phyloP scores from a whole-genome alignment of 352 stramenopile genomes.

The Globisporangium parvum region DNA sequence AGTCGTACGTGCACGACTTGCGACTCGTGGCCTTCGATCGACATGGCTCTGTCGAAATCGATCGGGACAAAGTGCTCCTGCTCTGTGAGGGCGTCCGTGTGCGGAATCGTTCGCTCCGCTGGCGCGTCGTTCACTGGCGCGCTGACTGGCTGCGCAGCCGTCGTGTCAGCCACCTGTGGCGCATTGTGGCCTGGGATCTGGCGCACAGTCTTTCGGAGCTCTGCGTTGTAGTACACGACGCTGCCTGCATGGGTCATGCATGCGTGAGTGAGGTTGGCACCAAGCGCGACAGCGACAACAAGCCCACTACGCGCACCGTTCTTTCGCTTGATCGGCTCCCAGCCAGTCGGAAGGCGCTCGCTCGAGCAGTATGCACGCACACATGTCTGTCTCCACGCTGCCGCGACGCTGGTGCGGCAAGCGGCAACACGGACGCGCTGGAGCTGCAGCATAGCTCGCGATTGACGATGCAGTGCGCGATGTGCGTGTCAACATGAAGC shows the following conservation, averaged over 20 bases:
- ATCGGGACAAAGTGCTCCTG: slow-evolving; percentile 72
- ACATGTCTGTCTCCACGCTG: background rate
- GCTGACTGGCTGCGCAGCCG: background rate
- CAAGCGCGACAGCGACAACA: background rate
- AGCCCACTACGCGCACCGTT: slow-evolving; percentile 28
- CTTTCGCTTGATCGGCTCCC: slow-evolving; percentile 50
- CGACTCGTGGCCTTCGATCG: slow-evolving; percentile 78
- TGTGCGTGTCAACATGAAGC: too few species aligned
- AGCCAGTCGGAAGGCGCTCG: slow-evolving; percentile 33
- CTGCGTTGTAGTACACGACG: slow-evolving; percentile 60
- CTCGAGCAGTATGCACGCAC: background rate
- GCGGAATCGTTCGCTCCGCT: slow-evolving; percentile 8
- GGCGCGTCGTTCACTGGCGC: slow-evolving; percentile 5
- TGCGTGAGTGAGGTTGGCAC: background rate
- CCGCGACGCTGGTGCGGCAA: background rate
- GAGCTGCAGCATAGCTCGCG: too few species aligned
- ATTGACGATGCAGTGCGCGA: too few species aligned
- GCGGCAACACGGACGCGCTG: background rate
- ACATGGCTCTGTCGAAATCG: slow-evolving; percentile 73
- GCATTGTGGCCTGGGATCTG: slow-evolving; percentile 32
- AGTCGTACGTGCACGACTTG: slow-evolving; percentile 72
- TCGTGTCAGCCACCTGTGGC: background rate
- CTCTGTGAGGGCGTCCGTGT: slow-evolving; percentile 28
- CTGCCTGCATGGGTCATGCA: slow-evolving; percentile 24
- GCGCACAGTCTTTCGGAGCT: slow-evolving; percentile 54